These are phyloP conservation scores for Tarenaya hassleriana DNA, from an alignment of 345 rosid genomes.

Conservation along the genomic window DNA sequence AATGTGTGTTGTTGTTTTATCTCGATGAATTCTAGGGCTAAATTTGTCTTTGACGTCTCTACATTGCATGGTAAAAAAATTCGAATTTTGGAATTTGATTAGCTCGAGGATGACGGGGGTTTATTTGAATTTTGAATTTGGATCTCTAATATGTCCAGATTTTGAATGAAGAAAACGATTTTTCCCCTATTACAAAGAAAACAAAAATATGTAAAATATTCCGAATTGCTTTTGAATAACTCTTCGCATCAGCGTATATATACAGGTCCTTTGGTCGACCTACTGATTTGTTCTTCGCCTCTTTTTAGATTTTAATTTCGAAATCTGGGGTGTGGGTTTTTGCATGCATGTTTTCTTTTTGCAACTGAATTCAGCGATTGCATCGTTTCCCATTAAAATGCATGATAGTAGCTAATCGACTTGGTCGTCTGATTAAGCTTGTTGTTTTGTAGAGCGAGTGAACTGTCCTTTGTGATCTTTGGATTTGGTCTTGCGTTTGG, in stretches of 20 bases:
- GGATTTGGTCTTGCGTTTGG: not conserved
- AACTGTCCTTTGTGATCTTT: no score
- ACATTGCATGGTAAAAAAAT: no score
- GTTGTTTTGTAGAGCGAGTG: no score
- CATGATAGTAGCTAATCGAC: no score
- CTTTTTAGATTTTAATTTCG: constrained; percentile 1
- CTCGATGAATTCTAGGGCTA: not conserved
- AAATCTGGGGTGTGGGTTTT: constrained; percentile 21
- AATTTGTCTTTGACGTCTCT: no score
- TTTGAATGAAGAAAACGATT: not conserved
- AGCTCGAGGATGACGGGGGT: no score
- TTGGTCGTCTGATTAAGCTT: no score
- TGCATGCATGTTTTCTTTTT: constrained; percentile 33
- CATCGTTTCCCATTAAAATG: no score
- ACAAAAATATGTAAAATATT: no score
- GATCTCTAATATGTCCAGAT: not conserved
- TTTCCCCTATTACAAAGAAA: no score
- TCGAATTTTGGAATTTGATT: constrained; percentile 8
- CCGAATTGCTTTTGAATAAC: no score
- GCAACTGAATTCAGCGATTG: no score
- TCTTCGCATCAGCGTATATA: not conserved
- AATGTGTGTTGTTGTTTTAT: constrained; percentile 5
- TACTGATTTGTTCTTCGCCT: not conserved
- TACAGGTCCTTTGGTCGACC: not conserved
- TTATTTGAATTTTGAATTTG: constrained; percentile 18